These are phyloP conservation scores for Trichoderma harzianum DNA, from an alignment of 2,329 filamentous ascomycete species.

Conservation along the genomic window DNA sequence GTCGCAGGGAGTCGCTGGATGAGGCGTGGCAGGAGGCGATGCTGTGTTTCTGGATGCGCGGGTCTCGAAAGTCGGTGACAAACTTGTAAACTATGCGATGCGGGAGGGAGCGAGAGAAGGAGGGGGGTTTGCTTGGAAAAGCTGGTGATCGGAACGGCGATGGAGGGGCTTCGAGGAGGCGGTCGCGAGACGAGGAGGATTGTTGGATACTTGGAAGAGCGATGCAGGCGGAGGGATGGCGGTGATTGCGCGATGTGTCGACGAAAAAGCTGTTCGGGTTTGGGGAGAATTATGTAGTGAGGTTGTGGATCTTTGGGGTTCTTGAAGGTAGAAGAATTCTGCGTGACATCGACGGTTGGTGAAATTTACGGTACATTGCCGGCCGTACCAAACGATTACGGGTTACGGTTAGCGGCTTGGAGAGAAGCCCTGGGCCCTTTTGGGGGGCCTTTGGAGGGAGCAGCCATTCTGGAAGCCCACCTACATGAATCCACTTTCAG, in stretches of 20 bases:
- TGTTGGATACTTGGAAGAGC: neutral
- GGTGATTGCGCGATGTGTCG: constrained; percentile 9
- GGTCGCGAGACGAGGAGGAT: neutral
- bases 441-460: neutral
- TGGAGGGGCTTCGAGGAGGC: constrained; percentile 16
- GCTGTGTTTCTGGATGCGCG: neutral
- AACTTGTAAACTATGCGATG: constrained; percentile 9
- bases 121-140: neutral
- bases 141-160: neutral
- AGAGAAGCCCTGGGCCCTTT: constrained; percentile 7
- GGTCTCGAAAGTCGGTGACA: neutral
- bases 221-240: neutral
- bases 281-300: constrained; percentile 14
- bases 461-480: neutral
- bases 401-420: constrained; percentile 12
- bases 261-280: constrained; percentile 1
- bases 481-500: neutral
- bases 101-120: constrained; percentile 5
- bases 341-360: constrained; percentile 19
- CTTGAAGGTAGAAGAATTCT: constrained; percentile 18
- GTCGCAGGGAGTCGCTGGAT: neutral
- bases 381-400: constrained; percentile 5
- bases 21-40: neutral
- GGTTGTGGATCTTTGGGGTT: constrained; percentile 16
- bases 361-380: constrained; percentile 18